Base-by-base conservation (phyloP, 2,329 filamentous ascomycete species). In the Aspergillus sp. region DNA sequence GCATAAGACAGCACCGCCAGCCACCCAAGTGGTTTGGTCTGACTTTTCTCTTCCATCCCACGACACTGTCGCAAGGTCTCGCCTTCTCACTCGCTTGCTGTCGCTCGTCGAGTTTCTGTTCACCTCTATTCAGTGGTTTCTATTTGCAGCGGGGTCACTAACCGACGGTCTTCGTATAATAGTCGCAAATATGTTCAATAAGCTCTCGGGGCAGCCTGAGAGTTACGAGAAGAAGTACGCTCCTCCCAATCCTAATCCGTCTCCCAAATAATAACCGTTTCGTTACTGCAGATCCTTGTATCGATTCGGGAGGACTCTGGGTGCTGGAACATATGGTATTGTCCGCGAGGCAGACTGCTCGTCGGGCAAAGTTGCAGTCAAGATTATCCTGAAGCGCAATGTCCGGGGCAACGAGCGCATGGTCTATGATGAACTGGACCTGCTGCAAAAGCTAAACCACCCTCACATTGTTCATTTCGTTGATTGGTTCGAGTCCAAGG, bases 341-440 rank as follows among this genome's bases (percentile, higher is more conserved):
- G 95, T 99, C 70, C 87, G 95, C 68, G 95, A 99, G 79, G 95
- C 95, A 60, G 92, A 97, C 61, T 85, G 90, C 66, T 86, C 89
- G 43, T 83, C 84, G 21, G 62, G 91, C 74, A 90, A 96, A 82
- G 93, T 96, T 60, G 95, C 95, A 41, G 86, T 99, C 77, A 99
- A 99, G 84, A 98, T 99, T 75, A 99, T 99, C 76, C 82, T 98
- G 71, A 99, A 99, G 85, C 97, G 96, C 82, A 98, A 96, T 77
- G 93, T 99, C 73, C 96, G 93, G 76, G 93, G 93, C 64, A 98
- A 98, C 70, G 95, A 99, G 81, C 87, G 89, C 75, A 99, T 99
- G 95, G 95, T 99, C 41, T 95, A 96, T 75, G 95, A 99, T 75
- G 95, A 99, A 80, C 83, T 99, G 68, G 85, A 92, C 66, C 92